These are phyloP conservation scores for Neolentinus lepideus DNA, from an alignment of 1,284 basidiomycete genomes.

Conservation along the genomic window DNA sequence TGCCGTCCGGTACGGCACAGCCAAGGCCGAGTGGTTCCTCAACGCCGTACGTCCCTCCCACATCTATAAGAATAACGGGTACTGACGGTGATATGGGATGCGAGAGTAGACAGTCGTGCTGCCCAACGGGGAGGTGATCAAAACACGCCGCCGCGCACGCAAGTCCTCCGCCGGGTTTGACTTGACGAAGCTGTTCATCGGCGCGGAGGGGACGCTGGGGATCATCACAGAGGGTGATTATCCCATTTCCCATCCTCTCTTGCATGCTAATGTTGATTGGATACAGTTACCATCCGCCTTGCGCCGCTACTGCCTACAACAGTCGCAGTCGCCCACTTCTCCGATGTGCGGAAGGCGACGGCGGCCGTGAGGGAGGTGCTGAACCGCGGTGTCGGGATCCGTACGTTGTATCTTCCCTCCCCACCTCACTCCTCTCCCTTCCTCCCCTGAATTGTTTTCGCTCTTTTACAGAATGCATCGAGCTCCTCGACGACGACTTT, in stretches of 20 bases:
- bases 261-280: conserved; percentile 20
- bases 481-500: conserved; percentile 67
- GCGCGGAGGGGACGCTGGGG: conserved; percentile 91
- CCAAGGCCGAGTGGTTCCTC: conserved; percentile 67
- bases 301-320: conserved; percentile 74
- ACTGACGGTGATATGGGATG: neutral
- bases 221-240: conserved; percentile 90
- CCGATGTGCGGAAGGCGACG: conserved; percentile 57
- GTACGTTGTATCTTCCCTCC: no score
- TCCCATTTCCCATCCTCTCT: conserved; percentile 4
- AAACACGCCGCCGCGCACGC: conserved; percentile 78
- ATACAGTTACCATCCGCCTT: conserved; percentile 70
- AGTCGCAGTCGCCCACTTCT: conserved; percentile 65
- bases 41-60: conserved; percentile 39
- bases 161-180: conserved; percentile 94
- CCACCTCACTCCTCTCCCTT: neutral
- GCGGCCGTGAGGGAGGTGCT: conserved; percentile 73
- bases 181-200: conserved; percentile 87
- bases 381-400: conserved; percentile 66
- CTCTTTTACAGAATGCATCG: conserved; percentile 52
- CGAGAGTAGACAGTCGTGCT: conserved; percentile 73
- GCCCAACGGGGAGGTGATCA: conserved; percentile 88
- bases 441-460: neutral
- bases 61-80: no score
- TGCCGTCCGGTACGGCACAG: conserved; percentile 77